Evolutionary conservation across 805 yeast genomes (phyloP).

Genomic region (Pachysolen tannophilus): DNA sequence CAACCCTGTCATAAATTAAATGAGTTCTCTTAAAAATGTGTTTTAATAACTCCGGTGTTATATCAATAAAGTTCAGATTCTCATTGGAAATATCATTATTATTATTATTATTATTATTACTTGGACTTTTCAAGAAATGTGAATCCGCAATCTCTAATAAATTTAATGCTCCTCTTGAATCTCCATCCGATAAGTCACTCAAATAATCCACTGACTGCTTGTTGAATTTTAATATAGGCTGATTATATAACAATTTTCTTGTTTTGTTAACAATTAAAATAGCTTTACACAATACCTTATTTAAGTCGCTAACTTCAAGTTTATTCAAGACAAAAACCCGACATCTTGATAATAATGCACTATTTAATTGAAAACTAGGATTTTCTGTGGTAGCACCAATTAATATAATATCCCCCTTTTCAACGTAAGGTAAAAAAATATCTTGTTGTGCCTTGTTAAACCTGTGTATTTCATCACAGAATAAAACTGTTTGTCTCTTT

Average conservation of each 20-base stretch:
- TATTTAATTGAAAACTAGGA: conserved; percentile 74
- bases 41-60: conserved; percentile 30
- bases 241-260: conserved; percentile 42
- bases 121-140: conserved; percentile 27
- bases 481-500: conserved; percentile 55
- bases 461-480: conserved; percentile 90
- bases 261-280: conserved; percentile 49
- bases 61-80: conserved; percentile 21
- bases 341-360: conserved; percentile 80
- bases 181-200: conserved; percentile 76
- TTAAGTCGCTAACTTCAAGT: conserved; percentile 41
- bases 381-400: conserved; percentile 98
- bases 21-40: conserved; percentile 39
- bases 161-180: conserved; percentile 78
- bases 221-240: conserved; percentile 43
- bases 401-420: conserved; percentile 69
- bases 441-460: conserved; percentile 87
- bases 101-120: neutral
- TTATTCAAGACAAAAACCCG: conserved; percentile 64
- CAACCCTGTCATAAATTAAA: conserved; percentile 72
- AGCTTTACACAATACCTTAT: conserved; percentile 48
- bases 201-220: conserved; percentile 58
- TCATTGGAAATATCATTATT: too few relatives aligned
- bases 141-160: conserved; percentile 68
- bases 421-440: conserved; percentile 74